phyloP scores from a whole-genome alignment of 805 yeast species.

The Zygoascus tannicola region DNA sequence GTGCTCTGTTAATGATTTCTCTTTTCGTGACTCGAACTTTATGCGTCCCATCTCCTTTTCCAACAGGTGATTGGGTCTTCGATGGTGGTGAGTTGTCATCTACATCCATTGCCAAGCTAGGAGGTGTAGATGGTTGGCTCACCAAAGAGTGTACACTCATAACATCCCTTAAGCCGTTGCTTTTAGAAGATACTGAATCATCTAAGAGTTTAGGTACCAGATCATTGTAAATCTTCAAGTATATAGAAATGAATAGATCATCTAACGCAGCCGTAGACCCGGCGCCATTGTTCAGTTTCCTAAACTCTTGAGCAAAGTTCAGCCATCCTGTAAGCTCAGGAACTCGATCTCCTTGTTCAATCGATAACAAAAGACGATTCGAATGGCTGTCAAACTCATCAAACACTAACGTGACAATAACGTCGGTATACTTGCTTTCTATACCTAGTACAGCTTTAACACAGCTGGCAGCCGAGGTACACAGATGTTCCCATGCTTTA shows the following conservation, averaged over 20 bases:
- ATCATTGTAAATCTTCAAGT: conserved; percentile 37
- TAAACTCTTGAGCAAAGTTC: conserved; percentile 38
- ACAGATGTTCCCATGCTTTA: conserved; percentile 57
- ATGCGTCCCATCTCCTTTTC: neutral
- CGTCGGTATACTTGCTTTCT: conserved; percentile 43
- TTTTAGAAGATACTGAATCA: neutral
- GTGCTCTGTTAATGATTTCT: conserved; percentile 35
- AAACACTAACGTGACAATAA: conserved; percentile 38
- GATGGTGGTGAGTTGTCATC: neutral
- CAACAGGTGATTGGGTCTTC: neutral
- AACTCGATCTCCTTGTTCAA: conserved; percentile 22
- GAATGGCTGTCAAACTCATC: conserved; percentile 35
- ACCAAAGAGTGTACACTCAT: neutral
- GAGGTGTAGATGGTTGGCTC: neutral
- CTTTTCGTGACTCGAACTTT: conserved; percentile 37
- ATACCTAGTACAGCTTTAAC: conserved; percentile 38
- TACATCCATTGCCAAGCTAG: neutral
- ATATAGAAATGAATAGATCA: conserved; percentile 58
- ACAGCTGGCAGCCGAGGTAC: conserved; percentile 43
- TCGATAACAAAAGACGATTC: conserved; percentile 23
- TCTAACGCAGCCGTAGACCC: conserved; percentile 69
- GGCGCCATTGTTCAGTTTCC: conserved; percentile 69
- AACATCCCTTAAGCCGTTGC: neutral
- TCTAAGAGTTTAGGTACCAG: neutral
- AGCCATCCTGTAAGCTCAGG: conserved; percentile 5